These are phyloP conservation scores for Fusarium denticulatum DNA, from an alignment of 2,329 filamentous ascomycete species.

Conservation along the genomic window DNA sequence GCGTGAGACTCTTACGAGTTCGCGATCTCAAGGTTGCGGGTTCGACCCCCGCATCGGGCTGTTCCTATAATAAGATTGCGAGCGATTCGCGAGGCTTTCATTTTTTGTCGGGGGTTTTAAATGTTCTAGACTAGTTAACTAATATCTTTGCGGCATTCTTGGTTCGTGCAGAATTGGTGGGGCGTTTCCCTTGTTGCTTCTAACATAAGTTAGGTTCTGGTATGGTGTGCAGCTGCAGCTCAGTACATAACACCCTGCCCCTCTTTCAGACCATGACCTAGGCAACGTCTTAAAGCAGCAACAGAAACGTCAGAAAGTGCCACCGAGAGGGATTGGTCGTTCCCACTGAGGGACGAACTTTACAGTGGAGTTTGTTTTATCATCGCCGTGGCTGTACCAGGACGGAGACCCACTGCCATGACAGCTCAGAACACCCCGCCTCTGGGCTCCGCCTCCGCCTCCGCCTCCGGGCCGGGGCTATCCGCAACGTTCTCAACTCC, in stretches of 20 bases:
- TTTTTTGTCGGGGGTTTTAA: neutral
- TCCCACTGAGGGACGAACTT: neutral
- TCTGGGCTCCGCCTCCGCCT: conserved; percentile 14
- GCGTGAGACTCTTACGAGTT: conserved; percentile 71
- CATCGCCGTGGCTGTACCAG: neutral
- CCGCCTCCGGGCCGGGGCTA: conserved; percentile 15
- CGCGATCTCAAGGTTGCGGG: conserved; percentile 64
- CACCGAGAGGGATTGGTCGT: neutral
- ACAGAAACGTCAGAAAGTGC: conserved; percentile 10
- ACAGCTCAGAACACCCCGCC: conserved; percentile 23
- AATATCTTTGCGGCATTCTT: neutral
- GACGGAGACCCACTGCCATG: conserved; percentile 16
- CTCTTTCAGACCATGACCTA: neutral
- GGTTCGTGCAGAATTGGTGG: conserved; percentile 11
- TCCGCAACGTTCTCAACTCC: conserved; percentile 20
- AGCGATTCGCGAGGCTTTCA: conserved; percentile 23
- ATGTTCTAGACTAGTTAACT: too few relatives aligned
- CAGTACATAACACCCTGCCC: conserved; percentile 9
- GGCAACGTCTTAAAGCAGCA: conserved; percentile 37
- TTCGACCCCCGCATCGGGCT: conserved; percentile 60
- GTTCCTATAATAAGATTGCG: conserved; percentile 32
- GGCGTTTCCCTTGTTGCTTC: neutral
- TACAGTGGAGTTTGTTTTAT: neutral
- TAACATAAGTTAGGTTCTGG: neutral
- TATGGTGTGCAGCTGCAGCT: conserved; percentile 10